These are phyloP conservation scores for Samsoniella hepiali DNA, from an alignment of 2,329 filamentous ascomycete genomes.

Conservation along the genomic window DNA sequence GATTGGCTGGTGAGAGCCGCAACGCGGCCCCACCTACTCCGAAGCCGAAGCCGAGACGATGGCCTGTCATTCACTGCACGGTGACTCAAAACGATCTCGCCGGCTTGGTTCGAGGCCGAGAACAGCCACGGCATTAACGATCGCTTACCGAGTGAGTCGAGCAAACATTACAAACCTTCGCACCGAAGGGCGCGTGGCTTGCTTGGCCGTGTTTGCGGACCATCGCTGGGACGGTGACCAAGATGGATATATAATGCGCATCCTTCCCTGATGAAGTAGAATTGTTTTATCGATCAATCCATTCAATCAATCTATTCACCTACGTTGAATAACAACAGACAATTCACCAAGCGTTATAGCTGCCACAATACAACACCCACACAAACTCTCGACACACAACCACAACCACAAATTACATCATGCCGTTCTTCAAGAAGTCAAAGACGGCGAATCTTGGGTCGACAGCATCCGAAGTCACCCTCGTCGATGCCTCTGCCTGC, in stretches of 20 bases:
- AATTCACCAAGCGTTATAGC: neutral
- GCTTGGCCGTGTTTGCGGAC: neutral
- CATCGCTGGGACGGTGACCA: neutral
- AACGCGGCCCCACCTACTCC: neutral
- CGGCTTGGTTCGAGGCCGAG: conserved; percentile 6
- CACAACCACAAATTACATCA: neutral
- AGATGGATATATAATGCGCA: neutral
- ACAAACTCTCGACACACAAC: neutral
- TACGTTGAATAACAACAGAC: neutral
- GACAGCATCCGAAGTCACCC: conserved; percentile 11
- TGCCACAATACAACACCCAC: neutral
- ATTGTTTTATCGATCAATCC: neutral
- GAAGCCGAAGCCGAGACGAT: conserved; percentile 13
- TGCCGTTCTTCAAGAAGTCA: conserved; percentile 14
- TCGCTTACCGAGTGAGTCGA: conserved; percentile 14
- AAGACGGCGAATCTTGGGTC: conserved; percentile 3
- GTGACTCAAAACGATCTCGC: conserved; percentile 2
- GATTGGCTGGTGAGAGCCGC: neutral
- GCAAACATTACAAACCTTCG: neutral
- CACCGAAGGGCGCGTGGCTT: conserved; percentile 1
- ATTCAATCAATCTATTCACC: neutral
- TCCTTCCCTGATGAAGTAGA: neutral
- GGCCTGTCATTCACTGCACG: neutral
- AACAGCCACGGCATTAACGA: neutral
- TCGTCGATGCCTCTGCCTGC: neutral